Conservation (phyloP, 805 yeast species). For the Priceomyces melissophilus region DNA sequence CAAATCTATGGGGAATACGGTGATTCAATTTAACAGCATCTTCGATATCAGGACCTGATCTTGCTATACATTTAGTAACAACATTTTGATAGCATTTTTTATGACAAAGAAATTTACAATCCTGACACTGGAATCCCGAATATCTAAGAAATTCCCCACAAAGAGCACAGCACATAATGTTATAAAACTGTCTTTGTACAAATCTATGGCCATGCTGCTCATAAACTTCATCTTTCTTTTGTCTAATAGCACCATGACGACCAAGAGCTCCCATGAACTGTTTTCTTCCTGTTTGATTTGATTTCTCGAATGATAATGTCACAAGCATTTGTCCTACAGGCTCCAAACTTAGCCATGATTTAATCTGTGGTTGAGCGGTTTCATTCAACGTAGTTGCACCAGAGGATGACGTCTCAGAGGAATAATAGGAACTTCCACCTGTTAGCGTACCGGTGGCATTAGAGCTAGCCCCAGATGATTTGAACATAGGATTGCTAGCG, state of each 20-base stretch:
- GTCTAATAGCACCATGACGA: conserved; percentile 98
- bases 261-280: conserved; percentile 47
- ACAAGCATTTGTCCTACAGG: conserved; percentile 90
- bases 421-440: conserved; percentile 8
- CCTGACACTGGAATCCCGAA: conserved; percentile 84
- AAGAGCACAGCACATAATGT: conserved; percentile 94
- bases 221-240: conserved; percentile 83
- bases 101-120: conserved; percentile 76
- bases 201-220: conserved; percentile 98
- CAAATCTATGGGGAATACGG: conserved; percentile 95
- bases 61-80: conserved; percentile 79
- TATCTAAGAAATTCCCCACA: conserved; percentile 94
- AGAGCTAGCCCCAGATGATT: conserved; percentile 7
- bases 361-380: conserved; percentile 44
- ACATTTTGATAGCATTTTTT: conserved; percentile 78
- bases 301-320: conserved; percentile 74
- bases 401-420: conserved; percentile 1
- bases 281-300: conserved; percentile 32
- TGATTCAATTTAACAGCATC: conserved; percentile 86
- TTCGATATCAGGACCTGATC: conserved; percentile 65
- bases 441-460: conserved; percentile 3
- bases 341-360: conserved; percentile 87
- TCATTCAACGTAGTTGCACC: conserved; percentile 7
- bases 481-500: conserved; percentile 9
- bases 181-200: conserved; percentile 91